Evolutionary conservation across 129 eudicot genomes (phyloP), one percentile per base, ranked within the genome.

Genomic region (Artemisia tridentata): DNA sequence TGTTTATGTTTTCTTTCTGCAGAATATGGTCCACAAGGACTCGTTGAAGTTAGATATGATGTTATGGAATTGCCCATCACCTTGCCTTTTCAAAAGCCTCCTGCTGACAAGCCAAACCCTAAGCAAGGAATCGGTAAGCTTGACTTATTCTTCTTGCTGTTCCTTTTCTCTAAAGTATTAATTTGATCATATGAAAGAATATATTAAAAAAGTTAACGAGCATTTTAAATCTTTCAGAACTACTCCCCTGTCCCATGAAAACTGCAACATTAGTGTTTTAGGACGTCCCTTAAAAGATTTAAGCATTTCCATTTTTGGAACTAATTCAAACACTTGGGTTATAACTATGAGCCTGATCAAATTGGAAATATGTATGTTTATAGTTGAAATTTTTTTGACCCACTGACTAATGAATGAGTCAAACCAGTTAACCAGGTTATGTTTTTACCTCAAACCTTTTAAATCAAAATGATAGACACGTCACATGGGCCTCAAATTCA

Each of bases 41-140:
- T 65, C 3, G 67, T 78, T 20, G 89, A 84, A 66, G 97, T 93
- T 55, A 76, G 96, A 68, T 93, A 93, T 41, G 96, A 90, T 74
- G 75, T 87, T 54, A 71, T 85, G 87, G 97, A 89, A 50, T 72
- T 87, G 71, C 98, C 98, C 4, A 75, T 93, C 70, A 85, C 86
- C 72, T 81, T 93, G 75, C 98, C 98, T 71, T 81, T 87, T 46
- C 98, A 87, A 85, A 93, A 93, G 80, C 98, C 98, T 68, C 88
- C 87, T 67, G 84, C 78, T 17, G 98, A 93, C 73, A 93, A 87
- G 67, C 98, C 98, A 9, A 93, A 93, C 78, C 98, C 98, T 51
- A 93, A 90, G 72, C 98, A 93, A 90, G 98, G 98, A 80, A 84
- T 93, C 31, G 87, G 98, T 93, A 79, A 89, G 85, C 43, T 29